These are phyloP conservation scores for Eragrostis nindensis DNA, from an alignment of 176 grass and related monocot genomes.

Conservation along the genomic window DNA sequence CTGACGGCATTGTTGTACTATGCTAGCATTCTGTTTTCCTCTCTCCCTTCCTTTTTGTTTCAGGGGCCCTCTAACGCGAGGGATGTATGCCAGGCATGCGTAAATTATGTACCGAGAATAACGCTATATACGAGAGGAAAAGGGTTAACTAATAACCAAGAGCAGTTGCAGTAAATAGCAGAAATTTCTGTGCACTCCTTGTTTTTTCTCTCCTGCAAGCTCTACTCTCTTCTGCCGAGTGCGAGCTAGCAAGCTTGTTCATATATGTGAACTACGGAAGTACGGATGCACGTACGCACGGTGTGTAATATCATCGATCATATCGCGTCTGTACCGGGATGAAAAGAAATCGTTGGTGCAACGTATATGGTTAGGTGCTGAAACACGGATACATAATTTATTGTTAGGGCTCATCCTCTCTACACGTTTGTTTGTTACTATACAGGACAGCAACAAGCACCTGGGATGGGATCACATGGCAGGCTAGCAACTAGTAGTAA, in stretches of 20 bases:
- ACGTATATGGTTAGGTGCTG: neutral
- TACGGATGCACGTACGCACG: no score
- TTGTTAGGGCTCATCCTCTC: neutral
- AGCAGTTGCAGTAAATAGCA: neutral
- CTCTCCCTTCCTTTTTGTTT: neutral
- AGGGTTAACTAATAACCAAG: conserved; percentile 13
- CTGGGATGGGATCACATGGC: neutral
- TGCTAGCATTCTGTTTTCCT: neutral
- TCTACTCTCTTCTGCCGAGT: no score
- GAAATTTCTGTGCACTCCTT: no score
- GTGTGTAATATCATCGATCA: no score
- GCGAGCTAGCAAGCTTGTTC: no score
- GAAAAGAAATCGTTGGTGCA: no score
- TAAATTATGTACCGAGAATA: neutral
- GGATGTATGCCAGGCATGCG: conserved; percentile 2
- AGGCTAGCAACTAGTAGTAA: neutral
- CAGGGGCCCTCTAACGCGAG: neutral
- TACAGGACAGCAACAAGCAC: neutral
- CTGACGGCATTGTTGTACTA: neutral
- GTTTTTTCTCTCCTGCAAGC: no score
- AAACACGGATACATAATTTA: neutral
- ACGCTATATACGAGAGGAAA: conserved; percentile 7
- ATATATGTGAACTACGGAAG: no score
- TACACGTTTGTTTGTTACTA: neutral
- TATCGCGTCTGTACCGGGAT: no score